Base-by-base conservation (phyloP, 2,329 filamentous ascomycete species). In the Mollisiaceae sp. region DNA sequence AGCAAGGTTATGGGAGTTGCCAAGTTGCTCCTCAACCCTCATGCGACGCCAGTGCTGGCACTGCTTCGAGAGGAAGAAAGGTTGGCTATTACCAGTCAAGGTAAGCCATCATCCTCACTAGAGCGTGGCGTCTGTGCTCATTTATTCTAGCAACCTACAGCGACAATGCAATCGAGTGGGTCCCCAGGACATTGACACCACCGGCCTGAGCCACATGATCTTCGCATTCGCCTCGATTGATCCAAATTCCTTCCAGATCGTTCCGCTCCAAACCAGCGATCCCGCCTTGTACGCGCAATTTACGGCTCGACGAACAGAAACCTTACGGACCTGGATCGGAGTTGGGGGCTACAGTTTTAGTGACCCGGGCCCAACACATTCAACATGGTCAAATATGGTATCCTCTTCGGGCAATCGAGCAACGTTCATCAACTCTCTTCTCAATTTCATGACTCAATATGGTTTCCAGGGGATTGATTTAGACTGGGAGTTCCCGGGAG, bases 401-500 rank as follows among this genome's bases (percentile, higher is more conserved):
- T 65, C 69, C 0, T 71, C 65, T 0, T 39, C 68, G 1, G 68
- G 59, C 1, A 75, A 72, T 54, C 71, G 78, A 8, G 72, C 74
- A 1, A 66, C 69, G 0, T 83, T 83, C 65, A 80, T 83, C 60
- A 39, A 50, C 0, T 80, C 77, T 0, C 59, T 79, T 0, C 67
- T 65, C 27, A 27, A 55, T 1, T 80, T 78, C 66, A 77, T 81
- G 75, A 47, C 67, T 0, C 62, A 65, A 32, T 78, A 78, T 60
- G 76, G 76, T 2, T 82, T 82, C 62, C 71, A 79, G 11, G 81
- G 82, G 1, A 74, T 80, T 2, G 81, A 84, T 62, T 63, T 83
- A 0, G 80, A 83, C 64, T 83, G 81, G 82, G 80, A 83, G 59
- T 82, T 79, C 62, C 81, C 81, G 0, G 78, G 56, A 0, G 71